Percentiles rank a stretch among this genome's conserved stretches.
Conservation (phyloP, 148 eudicot genomes). For the Heliosperma pusillum region DNA sequence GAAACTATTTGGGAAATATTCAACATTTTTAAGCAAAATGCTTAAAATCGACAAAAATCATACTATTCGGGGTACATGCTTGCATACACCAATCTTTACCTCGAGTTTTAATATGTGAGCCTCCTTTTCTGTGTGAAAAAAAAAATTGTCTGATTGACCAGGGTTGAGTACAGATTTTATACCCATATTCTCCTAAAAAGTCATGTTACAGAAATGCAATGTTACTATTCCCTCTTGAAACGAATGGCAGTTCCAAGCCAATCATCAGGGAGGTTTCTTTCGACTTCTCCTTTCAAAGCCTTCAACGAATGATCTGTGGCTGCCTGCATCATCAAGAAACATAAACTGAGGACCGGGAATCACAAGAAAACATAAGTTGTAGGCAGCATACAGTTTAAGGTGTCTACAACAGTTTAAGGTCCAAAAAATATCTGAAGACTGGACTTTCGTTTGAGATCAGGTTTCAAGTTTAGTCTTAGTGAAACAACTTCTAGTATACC, state of each 20-base stretch:
- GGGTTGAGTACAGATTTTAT: not conserved
- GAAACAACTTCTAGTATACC: constrained; percentile 32
- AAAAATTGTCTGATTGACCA: not conserved
- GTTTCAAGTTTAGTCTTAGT: not conserved
- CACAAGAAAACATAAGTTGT: not conserved
- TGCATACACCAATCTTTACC: too few relatives aligned
- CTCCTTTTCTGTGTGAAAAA: not conserved
- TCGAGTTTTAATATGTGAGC: not conserved
- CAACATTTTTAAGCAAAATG: too few relatives aligned
- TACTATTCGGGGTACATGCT: too few relatives aligned
- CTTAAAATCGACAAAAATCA: too few relatives aligned
- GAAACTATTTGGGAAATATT: too few relatives aligned
- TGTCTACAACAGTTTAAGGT: too few relatives aligned
- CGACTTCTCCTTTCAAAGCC: constrained; percentile 65
- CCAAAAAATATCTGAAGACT: too few relatives aligned
- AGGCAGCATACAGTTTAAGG: not conserved
- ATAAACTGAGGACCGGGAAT: not conserved
- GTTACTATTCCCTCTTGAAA: constrained; percentile 33
- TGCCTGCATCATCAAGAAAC: constrained; percentile 44
- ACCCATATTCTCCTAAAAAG: not conserved
- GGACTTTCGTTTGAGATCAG: too few relatives aligned
- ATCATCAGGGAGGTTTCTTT: constrained; percentile 50
- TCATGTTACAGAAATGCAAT: not conserved
- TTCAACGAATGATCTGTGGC: constrained; percentile 78
- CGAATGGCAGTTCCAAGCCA: constrained; percentile 90